These are phyloP conservation scores for Talaromyces sp. DNA, from an alignment of 2,329 filamentous ascomycete genomes.

Conservation along the genomic window DNA sequence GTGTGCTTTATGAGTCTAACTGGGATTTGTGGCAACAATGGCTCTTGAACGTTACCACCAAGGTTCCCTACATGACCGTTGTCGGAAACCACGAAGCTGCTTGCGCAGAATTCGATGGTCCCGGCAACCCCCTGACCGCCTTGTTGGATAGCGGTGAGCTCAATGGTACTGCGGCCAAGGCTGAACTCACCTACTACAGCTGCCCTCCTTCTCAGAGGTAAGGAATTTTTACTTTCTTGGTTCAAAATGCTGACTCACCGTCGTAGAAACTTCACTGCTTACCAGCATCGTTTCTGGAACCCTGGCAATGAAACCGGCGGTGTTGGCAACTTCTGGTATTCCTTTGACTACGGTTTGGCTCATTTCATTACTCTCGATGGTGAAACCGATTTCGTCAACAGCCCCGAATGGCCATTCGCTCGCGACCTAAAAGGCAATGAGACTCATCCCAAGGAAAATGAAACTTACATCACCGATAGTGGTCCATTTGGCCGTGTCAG, in stretches of 20 bases:
- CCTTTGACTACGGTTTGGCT: conserved; percentile 53
- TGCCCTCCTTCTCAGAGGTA: conserved; percentile 51
- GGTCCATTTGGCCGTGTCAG: conserved; percentile 44
- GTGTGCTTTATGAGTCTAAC: conserved; percentile 50
- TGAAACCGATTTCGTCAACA: conserved; percentile 51
- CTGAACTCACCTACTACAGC: conserved; percentile 49
- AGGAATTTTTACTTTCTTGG: background rate
- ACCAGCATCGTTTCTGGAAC: conserved; percentile 52
- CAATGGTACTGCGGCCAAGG: conserved; percentile 41
- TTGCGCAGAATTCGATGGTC: conserved; percentile 50
- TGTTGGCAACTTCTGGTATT: conserved; percentile 54
- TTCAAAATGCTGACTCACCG: background rate
- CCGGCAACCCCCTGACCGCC: conserved; percentile 44
- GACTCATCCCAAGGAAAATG: conserved; percentile 37
- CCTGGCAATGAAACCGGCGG: conserved; percentile 48
- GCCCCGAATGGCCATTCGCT: conserved; percentile 36
- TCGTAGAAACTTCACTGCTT: conserved; percentile 49
- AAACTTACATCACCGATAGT: conserved; percentile 49
- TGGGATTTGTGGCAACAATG: conserved; percentile 54
- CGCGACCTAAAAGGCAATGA: conserved; percentile 36
- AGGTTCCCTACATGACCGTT: conserved; percentile 50
- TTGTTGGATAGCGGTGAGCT: conserved; percentile 45
- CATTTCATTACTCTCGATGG: conserved; percentile 50
- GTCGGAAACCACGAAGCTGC: conserved; percentile 52
- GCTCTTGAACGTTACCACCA: conserved; percentile 42